Evolutionary conservation across 257 asterid species (phyloP), one percentile per base, ranked within the genome.

Genomic region (Solanum chmielewskii): DNA sequence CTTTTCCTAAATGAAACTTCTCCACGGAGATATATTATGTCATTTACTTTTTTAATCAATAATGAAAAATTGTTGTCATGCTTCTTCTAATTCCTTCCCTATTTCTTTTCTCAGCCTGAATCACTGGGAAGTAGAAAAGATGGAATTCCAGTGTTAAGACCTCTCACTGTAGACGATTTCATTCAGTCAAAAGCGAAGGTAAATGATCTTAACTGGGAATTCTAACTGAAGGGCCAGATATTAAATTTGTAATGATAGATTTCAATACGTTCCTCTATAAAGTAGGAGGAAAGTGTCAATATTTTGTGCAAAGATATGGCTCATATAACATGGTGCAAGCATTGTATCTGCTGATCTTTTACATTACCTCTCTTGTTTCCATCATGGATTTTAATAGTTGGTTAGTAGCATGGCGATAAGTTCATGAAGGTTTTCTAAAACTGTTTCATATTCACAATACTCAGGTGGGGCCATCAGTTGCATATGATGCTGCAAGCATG

Each of bases 391-490:
- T 23, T 41, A 23, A 23, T 35, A 3, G 18, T 39, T 39, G 33
- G 56, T 75, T 39, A 4, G 11, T 41, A 39, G 52, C 18, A 0
- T 4, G 11, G 45, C 12, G 83, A 76, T 7, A 77, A n/a, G 66
- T 15, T 27, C 16, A 16, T 78, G 84, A 45, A 78, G 84, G 45
- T 11, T 9, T 85, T 62, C 27, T 59, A 31, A 15, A 12, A 35
- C 25, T 86, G 45, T 47, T 31, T 56, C n/a, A 60, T 76, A 68
- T 77, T 83, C 81, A 33, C 85, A 77, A 62, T 87, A 70, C 85
- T 21, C 92, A 97, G 99, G 99, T 97, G 86, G 99, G 99, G 41
- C 99, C 99, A 11, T 97, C 99, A 18, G 99, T 97, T 84, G 98
- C 99, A 23, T 96, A 93, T 59, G 99, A 97, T 86, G 99, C 99